Evolutionary conservation across 2,329 filamentous ascomycete genomes (phyloP), one percentile per base, ranked within the genome.

Genomic region (Penicillium digitatum): DNA sequence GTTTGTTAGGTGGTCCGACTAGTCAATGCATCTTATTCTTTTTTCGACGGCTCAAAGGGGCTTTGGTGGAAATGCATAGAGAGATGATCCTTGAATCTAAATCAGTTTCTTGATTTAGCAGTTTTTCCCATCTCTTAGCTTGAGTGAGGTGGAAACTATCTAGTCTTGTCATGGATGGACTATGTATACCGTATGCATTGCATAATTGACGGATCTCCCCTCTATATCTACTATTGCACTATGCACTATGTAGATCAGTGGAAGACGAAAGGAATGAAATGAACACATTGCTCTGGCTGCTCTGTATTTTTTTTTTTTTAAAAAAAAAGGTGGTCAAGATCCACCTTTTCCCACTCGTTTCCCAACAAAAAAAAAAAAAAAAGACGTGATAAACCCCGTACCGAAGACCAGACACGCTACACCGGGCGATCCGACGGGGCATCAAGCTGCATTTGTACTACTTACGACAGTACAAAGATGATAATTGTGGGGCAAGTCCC

Each of bases 271-370:
- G 29, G 12, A 39, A 26, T 8, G 9, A 5, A 27, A 27, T 6
- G 6, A 3, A 26, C 24, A 26, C 12, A 26, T 26, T 39, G 24
- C 35, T 20, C 10, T 45, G 29, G 27, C 39, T 51, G 18, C 38
- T 47, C 6, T 26, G 14, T 11, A n/a, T n/a, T n/a, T n/a, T n/a
- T n/a, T n/a, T n/a, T n/a, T n/a, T n/a, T n/a, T n/a, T n/a, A 32
- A 44, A 22, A 31, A 16, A 43, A 52, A 37, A 18, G 26, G 11
- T 34, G 46, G 24, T 32, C 35, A 14, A 46, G 44, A 49, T 57
- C 61, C 60, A 62, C 60, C 44, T 47, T 57, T 62, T 58, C 60
- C 60, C 48, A 51, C 48, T 45, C 5, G 29, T 12, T 48, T 53
- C 51, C 51, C 51, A 53, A 53, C 51, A 53, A 39, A 53, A 47